These are phyloP conservation scores for Jatropha curcas DNA, from an alignment of 345 rosid species.

Conservation along the genomic window DNA sequence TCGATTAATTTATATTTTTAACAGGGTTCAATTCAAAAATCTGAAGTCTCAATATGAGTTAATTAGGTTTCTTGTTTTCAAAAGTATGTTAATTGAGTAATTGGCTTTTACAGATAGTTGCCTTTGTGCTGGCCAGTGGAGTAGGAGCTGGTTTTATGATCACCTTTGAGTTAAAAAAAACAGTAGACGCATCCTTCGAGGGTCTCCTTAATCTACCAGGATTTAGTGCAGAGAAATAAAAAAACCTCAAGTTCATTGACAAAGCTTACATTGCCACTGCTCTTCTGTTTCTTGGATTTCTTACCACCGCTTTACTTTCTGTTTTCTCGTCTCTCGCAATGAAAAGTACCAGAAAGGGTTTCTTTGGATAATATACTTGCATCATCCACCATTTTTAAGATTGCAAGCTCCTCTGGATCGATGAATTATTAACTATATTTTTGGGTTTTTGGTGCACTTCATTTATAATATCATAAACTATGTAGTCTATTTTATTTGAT, in stretches of 20 bases:
- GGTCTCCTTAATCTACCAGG: neutral
- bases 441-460: too few species aligned
- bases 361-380: constrained; percentile 9
- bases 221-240: neutral
- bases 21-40: too few species aligned
- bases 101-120: constrained; percentile 14
- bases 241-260: constrained; percentile 6
- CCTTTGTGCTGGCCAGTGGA: constrained; percentile 17
- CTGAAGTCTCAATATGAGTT: too few species aligned
- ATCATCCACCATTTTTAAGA: too few species aligned
- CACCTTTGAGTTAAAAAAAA: constrained; percentile 14
- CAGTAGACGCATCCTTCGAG: neutral
- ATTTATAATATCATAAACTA: too few species aligned
- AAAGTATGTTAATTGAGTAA: too few species aligned
- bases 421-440: too few species aligned
- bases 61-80: too few species aligned
- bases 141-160: constrained; percentile 28
- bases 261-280: constrained; percentile 5
- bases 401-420: too few species aligned
- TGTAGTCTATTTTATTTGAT: too few species aligned
- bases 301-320: constrained; percentile 18
- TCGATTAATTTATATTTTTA: too few species aligned
- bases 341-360: neutral
- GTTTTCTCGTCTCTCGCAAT: constrained; percentile 19
- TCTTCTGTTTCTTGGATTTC: constrained; percentile 20